Evolutionary conservation across 202 grass and related monocot species (phyloP).

Genomic region (Bolboschoenoplectus hybrid): DNA sequence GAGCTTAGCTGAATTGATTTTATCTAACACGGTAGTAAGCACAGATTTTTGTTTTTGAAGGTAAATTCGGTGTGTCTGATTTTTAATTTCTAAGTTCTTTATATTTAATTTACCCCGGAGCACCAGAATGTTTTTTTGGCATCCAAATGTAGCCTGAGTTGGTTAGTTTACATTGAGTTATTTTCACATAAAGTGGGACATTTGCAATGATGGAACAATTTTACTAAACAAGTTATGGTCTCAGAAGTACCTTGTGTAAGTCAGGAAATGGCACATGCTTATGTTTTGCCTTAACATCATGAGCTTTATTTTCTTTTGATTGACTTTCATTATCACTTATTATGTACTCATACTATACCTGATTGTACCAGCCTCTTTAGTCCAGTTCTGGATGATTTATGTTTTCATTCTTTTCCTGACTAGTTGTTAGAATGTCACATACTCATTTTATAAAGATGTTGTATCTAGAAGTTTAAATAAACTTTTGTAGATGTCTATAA

Average conservation of each 20-base stretch:
- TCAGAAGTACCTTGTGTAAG: not conserved
- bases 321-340: not conserved
- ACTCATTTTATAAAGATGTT: not conserved
- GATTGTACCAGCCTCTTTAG: not conserved
- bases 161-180: not conserved
- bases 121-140: not conserved
- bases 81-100: not conserved
- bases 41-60: not conserved
- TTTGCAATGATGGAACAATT: not conserved
- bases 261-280: not conserved
- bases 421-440: conserved; percentile 1
- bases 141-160: not conserved
- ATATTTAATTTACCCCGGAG: conserved; percentile 2
- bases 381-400: not conserved
- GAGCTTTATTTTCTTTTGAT: not conserved
- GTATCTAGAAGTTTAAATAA: not conserved
- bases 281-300: not conserved
- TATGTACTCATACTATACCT: not conserved
- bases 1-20: not conserved
- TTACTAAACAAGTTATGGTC: not conserved
- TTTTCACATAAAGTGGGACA: not conserved
- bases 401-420: conserved; percentile 3
- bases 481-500: not conserved
- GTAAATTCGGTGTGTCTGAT: not conserved
- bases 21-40: not conserved